phyloP scores from a whole-genome alignment of 441 rosid genomes.

The Euphorbia neoarborescens region DNA sequence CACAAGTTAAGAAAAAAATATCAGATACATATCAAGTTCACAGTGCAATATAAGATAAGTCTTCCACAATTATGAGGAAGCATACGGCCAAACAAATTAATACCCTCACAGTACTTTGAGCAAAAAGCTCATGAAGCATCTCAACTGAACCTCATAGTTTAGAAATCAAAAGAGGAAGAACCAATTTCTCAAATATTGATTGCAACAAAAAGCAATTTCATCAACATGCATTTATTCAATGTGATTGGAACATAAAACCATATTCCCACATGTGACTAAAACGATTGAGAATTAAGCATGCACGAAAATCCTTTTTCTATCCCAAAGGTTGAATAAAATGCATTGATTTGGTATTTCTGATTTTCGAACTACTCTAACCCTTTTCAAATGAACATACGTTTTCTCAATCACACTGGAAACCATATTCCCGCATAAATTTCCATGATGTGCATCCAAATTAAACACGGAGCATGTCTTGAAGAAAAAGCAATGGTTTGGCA shows the following conservation, averaged over 20 bases:
- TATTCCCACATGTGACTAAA: not conserved
- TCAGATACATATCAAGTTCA: not conserved
- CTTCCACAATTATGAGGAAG: not conserved
- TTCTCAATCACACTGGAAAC: not conserved
- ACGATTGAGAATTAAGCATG: not conserved
- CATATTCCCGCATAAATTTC: not conserved
- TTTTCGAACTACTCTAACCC: not conserved
- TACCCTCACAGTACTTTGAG: not conserved
- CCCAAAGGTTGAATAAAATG: not conserved
- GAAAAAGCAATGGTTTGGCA: not conserved
- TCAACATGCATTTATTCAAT: not conserved
- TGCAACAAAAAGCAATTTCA: not conserved
- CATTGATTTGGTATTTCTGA: not conserved
- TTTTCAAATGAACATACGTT: not conserved
- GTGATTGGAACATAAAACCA: not conserved
- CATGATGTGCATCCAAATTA: not conserved
- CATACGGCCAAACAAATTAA: not conserved
- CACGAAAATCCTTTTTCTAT: not conserved
- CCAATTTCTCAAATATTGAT: not conserved
- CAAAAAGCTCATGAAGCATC: not conserved
- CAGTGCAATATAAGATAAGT: not conserved
- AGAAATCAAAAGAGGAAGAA: not conserved
- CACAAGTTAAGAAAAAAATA: not conserved
- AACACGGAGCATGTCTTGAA: not conserved
- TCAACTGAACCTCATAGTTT: not conserved